Percentiles rank a stretch among this genome's conserved stretches.
These are phyloP conservation scores for Alternaria triticimaculans DNA, from an alignment of 2,329 filamentous ascomycete species.

Conservation along the genomic window DNA sequence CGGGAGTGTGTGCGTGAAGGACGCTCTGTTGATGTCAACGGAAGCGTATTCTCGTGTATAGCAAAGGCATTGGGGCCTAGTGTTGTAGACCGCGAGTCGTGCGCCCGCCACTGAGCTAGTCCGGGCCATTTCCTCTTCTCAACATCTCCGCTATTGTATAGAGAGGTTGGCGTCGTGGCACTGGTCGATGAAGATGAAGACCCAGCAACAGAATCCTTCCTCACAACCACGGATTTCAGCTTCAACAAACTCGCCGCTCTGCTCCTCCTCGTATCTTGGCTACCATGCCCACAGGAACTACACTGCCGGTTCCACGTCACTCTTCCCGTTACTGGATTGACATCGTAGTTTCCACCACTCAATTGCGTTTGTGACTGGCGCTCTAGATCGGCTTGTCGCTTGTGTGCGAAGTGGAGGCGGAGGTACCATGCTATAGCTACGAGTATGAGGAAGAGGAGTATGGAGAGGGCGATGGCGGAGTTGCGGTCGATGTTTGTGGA, in stretches of 20 bases:
- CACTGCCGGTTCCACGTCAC: background rate
- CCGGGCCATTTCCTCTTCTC: background rate
- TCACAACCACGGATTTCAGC: background rate
- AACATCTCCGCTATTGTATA: background rate
- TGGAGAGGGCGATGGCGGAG: constrained; percentile 18
- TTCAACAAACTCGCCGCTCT: background rate
- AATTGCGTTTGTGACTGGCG: background rate
- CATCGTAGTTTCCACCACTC: background rate
- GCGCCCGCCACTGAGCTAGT: background rate
- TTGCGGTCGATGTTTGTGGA: constrained; percentile 10
- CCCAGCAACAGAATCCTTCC: background rate
- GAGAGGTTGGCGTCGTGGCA: background rate
- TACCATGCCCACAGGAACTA: background rate
- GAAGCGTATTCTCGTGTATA: background rate
- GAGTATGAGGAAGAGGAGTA: constrained; percentile 3
- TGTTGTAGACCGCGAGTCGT: background rate
- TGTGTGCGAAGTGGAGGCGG: background rate
- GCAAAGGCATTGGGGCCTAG: background rate
- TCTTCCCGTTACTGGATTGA: background rate
- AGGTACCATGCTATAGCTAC: background rate
- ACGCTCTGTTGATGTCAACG: background rate
- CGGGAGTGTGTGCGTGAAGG: background rate
- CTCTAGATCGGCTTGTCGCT: background rate
- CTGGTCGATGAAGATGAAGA: background rate
- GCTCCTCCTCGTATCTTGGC: background rate